phyloP scores from a whole-genome alignment of 495 filamentous ascomycete genomes.

The Penicillium macrosclerotiorum region DNA sequence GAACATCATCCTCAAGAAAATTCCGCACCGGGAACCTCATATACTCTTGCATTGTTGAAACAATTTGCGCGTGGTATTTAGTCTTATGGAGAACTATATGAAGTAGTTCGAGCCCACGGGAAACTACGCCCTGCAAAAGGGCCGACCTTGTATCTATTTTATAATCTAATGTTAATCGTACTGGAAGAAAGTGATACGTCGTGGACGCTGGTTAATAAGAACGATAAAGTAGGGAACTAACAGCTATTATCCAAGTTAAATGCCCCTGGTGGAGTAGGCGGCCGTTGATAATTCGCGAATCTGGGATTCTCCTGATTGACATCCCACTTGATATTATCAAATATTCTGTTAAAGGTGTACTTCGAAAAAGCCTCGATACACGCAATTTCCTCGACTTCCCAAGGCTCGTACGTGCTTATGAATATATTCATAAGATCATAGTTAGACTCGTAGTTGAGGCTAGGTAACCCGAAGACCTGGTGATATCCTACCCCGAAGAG shows the following conservation, averaged over 20 bases:
- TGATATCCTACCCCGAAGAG: conserved; percentile 16
- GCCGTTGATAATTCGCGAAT: conserved; percentile 6
- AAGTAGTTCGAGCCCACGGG: conserved; percentile 10
- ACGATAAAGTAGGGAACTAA: background rate
- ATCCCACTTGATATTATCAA: conserved; percentile 3
- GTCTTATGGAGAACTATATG: conserved; percentile 7
- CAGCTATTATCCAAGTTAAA: background rate
- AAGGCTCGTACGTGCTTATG: conserved; percentile 2
- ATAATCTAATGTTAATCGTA: too few relatives aligned
- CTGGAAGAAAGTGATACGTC: too few relatives aligned
- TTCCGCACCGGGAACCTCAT: background rate
- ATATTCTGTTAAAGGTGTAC: conserved; percentile 4
- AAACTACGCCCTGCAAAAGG: background rate
- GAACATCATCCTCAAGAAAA: background rate
- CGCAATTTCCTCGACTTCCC: conserved; percentile 13
- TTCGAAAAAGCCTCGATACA: conserved; percentile 5
- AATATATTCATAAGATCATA: conserved; percentile 5
- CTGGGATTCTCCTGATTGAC: conserved; percentile 1
- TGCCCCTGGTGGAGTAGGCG: background rate
- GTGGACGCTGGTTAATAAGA: too few relatives aligned
- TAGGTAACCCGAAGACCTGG: background rate
- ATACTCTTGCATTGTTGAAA: conserved; percentile 1
- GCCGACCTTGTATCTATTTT: too few relatives aligned
- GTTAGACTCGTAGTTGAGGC: background rate
- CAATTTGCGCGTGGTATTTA: conserved; percentile 2